Conservation (phyloP, 108 stramenopile genomes). For the Mediolabrus comicus region DNA sequence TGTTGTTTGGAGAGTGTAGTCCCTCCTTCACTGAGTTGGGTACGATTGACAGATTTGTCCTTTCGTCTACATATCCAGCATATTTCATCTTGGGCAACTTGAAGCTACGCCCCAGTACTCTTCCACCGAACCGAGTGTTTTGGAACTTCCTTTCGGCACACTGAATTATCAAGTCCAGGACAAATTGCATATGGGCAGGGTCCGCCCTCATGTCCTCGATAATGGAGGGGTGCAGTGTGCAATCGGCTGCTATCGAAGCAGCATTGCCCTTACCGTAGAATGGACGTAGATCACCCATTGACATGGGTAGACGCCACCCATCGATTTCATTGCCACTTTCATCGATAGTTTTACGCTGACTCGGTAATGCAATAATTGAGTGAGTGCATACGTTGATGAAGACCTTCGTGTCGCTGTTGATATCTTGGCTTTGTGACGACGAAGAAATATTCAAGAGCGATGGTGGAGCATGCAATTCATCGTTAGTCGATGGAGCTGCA, state of each 20-base stretch:
- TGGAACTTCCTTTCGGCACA: slow-evolving; percentile 37
- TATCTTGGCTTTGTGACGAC: neutral
- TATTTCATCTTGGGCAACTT: slow-evolving; percentile 47
- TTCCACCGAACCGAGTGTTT: slow-evolving; percentile 24
- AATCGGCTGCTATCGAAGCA: slow-evolving; percentile 20
- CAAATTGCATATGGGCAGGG: slow-evolving; percentile 26
- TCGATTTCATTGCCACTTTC: slow-evolving; percentile 34
- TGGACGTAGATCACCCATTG: slow-evolving; percentile 41
- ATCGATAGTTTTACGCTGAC: slow-evolving; percentile 26
- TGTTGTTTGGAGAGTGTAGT: neutral
- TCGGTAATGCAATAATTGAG: slow-evolving; percentile 27
- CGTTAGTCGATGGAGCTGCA: too few species aligned
- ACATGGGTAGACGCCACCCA: slow-evolving; percentile 43
- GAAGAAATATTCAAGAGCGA: slow-evolving; percentile 5
- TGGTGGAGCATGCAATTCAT: neutral
- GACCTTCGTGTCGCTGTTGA: slow-evolving; percentile 18
- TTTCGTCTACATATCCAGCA: slow-evolving; percentile 37
- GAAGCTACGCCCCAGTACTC: slow-evolving; percentile 23
- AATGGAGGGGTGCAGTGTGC: slow-evolving; percentile 24
- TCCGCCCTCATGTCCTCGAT: slow-evolving; percentile 28
- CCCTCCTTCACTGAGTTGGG: neutral
- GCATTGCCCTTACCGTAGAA: slow-evolving; percentile 20
- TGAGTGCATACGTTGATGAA: slow-evolving; percentile 45
- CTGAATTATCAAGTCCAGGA: slow-evolving; percentile 32
- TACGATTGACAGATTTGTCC: slow-evolving; percentile 7